Evolutionary conservation across 352 stramenopile genomes (phyloP).

Genomic region (Stramenopiles sp.): DNA sequence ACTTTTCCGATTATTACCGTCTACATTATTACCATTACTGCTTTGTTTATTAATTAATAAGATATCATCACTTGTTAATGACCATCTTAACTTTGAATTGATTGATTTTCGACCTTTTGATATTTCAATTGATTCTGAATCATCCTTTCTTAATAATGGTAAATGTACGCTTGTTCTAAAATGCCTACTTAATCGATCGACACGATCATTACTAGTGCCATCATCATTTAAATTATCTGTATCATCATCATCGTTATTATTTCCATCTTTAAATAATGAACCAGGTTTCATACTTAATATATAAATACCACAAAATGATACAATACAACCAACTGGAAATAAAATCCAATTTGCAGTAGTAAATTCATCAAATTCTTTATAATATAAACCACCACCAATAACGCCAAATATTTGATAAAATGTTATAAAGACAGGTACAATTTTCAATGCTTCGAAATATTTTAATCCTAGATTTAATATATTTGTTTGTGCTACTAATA

Average conservation of each 20-base stretch:
- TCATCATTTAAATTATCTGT: no score
- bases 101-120: not conserved
- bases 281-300: not conserved
- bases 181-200: not conserved
- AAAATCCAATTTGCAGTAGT: conserved; percentile 10
- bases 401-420: conserved; percentile 70
- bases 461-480: conserved; percentile 63
- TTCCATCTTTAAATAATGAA: no score
- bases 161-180: not conserved
- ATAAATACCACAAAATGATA: conserved; percentile 2
- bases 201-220: no score
- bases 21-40: no score
- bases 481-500: conserved; percentile 49
- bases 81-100: not conserved
- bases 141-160: not conserved
- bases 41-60: no score
- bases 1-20: no score
- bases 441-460: conserved; percentile 58
- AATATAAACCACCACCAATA: conserved; percentile 71
- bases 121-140: not conserved
- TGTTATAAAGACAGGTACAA: conserved; percentile 66
- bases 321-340: not conserved
- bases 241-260: no score
- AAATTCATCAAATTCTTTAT: conserved; percentile 37
- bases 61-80: not conserved